Base-by-base conservation (phyloP, 2,329 filamentous ascomycete species). In the Sordariomycetes sp. region DNA sequence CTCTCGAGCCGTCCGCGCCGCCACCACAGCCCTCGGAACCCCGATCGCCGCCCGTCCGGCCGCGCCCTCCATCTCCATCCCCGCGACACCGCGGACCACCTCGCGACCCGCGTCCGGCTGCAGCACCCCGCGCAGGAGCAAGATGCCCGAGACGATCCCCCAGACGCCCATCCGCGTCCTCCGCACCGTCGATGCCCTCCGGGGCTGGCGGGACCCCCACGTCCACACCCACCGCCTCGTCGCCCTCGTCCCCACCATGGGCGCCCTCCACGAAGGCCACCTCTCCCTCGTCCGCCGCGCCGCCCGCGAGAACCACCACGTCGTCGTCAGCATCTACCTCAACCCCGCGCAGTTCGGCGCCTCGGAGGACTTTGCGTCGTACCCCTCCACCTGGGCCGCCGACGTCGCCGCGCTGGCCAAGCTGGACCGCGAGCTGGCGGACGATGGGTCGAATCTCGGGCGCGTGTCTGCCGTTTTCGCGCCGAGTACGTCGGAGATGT, bases 261-360 rank as follows among this genome's bases (percentile, higher is more conserved):
- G 94, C 61, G 94, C 94, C 54, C 79, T 99, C n/a, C 94, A 99
- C 70, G 81, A 84, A 57, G 94, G 94, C 48, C 94, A 99, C 72
- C 72, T 96, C 55, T 87, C 88, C 3, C 80, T 99, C 24, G 87
- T 96, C 65, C 87, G 89, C 59, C 81, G 85, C 63, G 94, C 94
- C 2, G 91, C 91, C 1, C 76, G 78, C 53, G 89, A 95, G 65
- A 94, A 90, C 72, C 86, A 88, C 62, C 81, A 90, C 64, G 88
- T 97, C 58, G 85, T 96, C 60, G 88, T 99, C 58, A 90, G 87
- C 67, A 86, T 97, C 63, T 99, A 92, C 70, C 88, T 99, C 66
- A 99, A 99, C 70, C 94, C 94, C 3, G 94, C 94, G 1, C 94
- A 99, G 71, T 99, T 99, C 68, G 92, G 92, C 35, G 75, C 89